phyloP scores from a whole-genome alignment of 257 asterid genomes.

The Linaria vulgaris region DNA sequence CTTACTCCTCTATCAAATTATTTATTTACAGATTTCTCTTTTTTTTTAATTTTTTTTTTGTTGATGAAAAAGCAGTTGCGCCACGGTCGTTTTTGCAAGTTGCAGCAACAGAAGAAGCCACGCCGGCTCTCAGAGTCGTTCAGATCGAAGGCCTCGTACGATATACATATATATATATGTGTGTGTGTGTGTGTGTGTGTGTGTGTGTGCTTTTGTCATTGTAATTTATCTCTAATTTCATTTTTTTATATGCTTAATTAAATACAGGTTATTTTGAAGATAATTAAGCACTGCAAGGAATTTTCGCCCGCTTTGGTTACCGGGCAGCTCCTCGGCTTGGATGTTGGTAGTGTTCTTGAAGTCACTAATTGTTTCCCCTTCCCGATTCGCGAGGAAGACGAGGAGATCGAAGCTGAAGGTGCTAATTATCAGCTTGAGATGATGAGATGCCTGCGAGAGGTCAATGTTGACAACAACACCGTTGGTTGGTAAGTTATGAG shows the following conservation, averaged over 20 bases:
- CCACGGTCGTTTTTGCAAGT: slow-evolving; percentile 84
- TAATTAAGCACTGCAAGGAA: slow-evolving; percentile 95
- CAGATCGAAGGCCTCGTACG: slow-evolving; percentile 97
- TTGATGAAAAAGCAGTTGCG: slow-evolving; percentile 36
- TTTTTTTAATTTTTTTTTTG: neutral
- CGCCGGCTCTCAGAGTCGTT: slow-evolving; percentile 89
- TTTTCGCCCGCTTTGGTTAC: slow-evolving; percentile 91
- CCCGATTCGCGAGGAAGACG: slow-evolving; percentile 96
- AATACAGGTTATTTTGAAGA: slow-evolving; percentile 81
- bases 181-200: neutral
- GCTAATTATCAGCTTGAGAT: slow-evolving; percentile 97
- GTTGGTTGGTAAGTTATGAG: slow-evolving; percentile 76
- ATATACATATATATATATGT: too few relatives aligned
- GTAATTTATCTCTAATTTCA: neutral
- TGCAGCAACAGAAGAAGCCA: slow-evolving; percentile 78
- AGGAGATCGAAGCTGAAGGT: slow-evolving; percentile 96
- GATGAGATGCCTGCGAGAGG: slow-evolving; percentile 99
- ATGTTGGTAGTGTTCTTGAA: slow-evolving; percentile 97
- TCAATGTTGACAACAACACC: slow-evolving; percentile 96
- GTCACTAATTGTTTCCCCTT: slow-evolving; percentile 96
- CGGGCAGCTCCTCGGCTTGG: slow-evolving; percentile 96
- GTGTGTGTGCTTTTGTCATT: neutral
- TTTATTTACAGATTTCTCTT: slow-evolving; percentile 2
- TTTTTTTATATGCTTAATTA: neutral
- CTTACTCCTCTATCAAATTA: neutral